phyloP scores from a whole-genome alignment of 2,329 filamentous ascomycete genomes.

The Rutstroemia sp. region DNA sequence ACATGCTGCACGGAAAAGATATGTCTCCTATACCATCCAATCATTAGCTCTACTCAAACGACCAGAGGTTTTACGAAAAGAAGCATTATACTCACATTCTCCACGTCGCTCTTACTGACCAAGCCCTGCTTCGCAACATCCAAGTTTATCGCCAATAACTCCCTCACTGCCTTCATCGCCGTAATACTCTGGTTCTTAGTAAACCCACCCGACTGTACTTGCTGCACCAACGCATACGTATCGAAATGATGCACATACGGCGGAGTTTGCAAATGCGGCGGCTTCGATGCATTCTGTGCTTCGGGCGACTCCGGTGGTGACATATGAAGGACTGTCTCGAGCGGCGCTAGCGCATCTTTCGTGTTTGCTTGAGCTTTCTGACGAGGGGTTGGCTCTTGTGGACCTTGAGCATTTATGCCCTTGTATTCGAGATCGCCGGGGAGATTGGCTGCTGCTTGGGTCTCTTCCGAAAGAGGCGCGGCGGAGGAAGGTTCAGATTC shows the following conservation, averaged over 20 bases:
- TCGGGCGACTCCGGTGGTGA: slow-evolving; percentile 34
- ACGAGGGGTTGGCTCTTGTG: slow-evolving; percentile 9
- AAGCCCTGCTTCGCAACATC: slow-evolving; percentile 72
- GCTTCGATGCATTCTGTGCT: slow-evolving; percentile 37
- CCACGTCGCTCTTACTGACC: slow-evolving; percentile 85
- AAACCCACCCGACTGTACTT: slow-evolving; percentile 67
- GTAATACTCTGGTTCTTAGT: slow-evolving; percentile 68
- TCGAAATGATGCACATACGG: slow-evolving; percentile 96
- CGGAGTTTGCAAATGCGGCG: slow-evolving; percentile 63
- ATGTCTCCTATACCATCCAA: slow-evolving; percentile 55
- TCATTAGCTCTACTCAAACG: background rate
- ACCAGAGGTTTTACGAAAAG: background rate
- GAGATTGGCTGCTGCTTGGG: slow-evolving; percentile 17
- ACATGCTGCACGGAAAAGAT: slow-evolving; percentile 89
- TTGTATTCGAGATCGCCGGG: slow-evolving; percentile 17
- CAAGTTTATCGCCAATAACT: slow-evolving; percentile 69
- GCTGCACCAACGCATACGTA: slow-evolving; percentile 80
- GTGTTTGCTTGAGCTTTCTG: slow-evolving; percentile 31
- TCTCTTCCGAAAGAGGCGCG: slow-evolving; percentile 23
- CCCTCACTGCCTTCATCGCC: slow-evolving; percentile 86
- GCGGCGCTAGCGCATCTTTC: slow-evolving; percentile 32
- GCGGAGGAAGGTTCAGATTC: slow-evolving; percentile 12
- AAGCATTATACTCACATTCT: slow-evolving; percentile 50
- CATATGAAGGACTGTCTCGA: slow-evolving; percentile 46
- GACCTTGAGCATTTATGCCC: slow-evolving; percentile 2